A percentile compares a stretch with the other conserved stretches of the same genome.
These are phyloP conservation scores for Pezicula carpinea DNA, from an alignment of 2,329 filamentous ascomycete species.

Conservation along the genomic window DNA sequence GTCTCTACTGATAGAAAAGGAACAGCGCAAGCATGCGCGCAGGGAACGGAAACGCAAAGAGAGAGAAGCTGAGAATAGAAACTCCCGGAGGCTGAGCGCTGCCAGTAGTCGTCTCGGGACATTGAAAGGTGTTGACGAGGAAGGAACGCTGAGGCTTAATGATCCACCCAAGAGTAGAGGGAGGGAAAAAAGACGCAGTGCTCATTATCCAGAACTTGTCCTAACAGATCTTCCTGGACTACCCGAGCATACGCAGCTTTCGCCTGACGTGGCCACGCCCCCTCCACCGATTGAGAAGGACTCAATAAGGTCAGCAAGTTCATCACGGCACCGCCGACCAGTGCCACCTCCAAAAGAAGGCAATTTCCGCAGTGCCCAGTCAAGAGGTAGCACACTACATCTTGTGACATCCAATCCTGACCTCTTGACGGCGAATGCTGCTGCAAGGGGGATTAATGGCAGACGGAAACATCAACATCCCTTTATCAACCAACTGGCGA, in stretches of 20 bases:
- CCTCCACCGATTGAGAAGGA: slow-evolving; percentile 77
- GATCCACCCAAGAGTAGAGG: slow-evolving; percentile 67
- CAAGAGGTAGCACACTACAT: slow-evolving; percentile 80
- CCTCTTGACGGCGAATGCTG: slow-evolving; percentile 42
- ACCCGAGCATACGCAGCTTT: slow-evolving; percentile 48
- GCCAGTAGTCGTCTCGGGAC: slow-evolving; percentile 83
- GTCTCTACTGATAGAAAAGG: slow-evolving; percentile 90
- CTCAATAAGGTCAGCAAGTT: slow-evolving; percentile 69
- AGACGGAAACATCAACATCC: slow-evolving; percentile 55
- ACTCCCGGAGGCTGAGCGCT: slow-evolving; percentile 76
- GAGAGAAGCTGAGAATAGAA: slow-evolving; percentile 75
- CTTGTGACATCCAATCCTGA: slow-evolving; percentile 68
- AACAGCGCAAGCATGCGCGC: slow-evolving; percentile 77
- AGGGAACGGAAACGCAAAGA: slow-evolving; percentile 81
- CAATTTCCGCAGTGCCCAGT: slow-evolving; percentile 60
- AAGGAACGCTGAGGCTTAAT: slow-evolving; percentile 45
- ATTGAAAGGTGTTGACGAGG: slow-evolving; percentile 74
- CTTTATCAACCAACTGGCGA: slow-evolving; percentile 61
- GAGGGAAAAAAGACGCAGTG: slow-evolving; percentile 70
- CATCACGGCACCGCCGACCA: slow-evolving; percentile 70
- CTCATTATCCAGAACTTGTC: slow-evolving; percentile 57
- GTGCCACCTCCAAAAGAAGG: slow-evolving; percentile 84
- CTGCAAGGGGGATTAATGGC: slow-evolving; percentile 24
- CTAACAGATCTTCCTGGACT: slow-evolving; percentile 74
- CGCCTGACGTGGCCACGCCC: slow-evolving; percentile 36